A percentile compares a stretch with the other conserved stretches of the same genome.
phyloP scores from a whole-genome alignment of 352 stramenopile species.

The Plasmopara halstedii region DNA sequence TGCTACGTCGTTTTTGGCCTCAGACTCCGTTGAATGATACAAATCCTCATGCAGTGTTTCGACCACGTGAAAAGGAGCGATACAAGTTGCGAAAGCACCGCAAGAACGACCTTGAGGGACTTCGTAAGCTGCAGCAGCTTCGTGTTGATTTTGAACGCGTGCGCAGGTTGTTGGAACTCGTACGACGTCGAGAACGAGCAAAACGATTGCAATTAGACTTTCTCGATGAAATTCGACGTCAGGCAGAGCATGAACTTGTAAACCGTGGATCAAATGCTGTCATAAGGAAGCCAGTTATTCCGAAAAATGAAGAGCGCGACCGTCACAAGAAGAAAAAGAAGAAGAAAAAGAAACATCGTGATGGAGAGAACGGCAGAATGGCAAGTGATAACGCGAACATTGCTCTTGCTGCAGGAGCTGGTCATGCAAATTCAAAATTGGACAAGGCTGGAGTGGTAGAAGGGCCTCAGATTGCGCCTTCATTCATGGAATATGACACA shows the following conservation, averaged over 20 bases:
- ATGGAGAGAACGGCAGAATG: constrained; percentile 26
- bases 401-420: constrained; percentile 2
- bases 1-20: constrained; percentile 94
- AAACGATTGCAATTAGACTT: constrained; percentile 78
- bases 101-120: constrained; percentile 95
- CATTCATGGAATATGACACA: constrained; percentile 77
- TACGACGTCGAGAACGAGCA: constrained; percentile 80
- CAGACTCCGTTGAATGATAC: constrained; percentile 94
- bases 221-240: constrained; percentile 61
- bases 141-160: constrained; percentile 90
- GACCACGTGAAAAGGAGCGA: constrained; percentile 94
- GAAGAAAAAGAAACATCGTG: constrained; percentile 72
- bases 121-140: constrained; percentile 91
- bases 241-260: constrained; percentile 59
- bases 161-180: constrained; percentile 71
- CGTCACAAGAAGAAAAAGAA: constrained; percentile 51
- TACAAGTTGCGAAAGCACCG: constrained; percentile 95
- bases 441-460: constrained; percentile 14
- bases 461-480: constrained; percentile 27
- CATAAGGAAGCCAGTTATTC: constrained; percentile 44
- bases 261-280: constrained; percentile 25
- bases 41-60: constrained; percentile 98
- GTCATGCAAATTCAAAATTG: constrained; percentile 4
- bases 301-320: constrained; percentile 44
- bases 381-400: background rate